These are phyloP conservation scores for Exophiala phaeomuriformis DNA, from an alignment of 2,329 filamentous ascomycete genomes.

Conservation along the genomic window DNA sequence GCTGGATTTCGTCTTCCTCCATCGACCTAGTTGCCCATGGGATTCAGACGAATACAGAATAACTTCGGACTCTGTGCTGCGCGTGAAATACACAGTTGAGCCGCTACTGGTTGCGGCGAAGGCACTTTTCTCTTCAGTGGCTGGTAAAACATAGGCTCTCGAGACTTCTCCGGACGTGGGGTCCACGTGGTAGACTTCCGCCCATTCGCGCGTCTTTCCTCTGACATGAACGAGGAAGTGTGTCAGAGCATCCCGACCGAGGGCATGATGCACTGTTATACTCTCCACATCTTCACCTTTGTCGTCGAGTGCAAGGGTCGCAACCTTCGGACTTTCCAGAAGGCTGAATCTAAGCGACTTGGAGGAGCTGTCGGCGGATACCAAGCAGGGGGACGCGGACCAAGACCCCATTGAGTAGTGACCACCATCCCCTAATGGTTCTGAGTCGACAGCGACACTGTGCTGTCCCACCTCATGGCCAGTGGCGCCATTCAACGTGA, in stretches of 20 bases:
- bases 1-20: constrained; percentile 50
- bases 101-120: constrained; percentile 72
- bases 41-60: constrained; percentile 68
- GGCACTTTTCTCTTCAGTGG: constrained; percentile 60
- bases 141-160: constrained; percentile 75
- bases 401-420: constrained; percentile 28
- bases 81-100: constrained; percentile 81
- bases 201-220: constrained; percentile 64
- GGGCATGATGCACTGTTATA: constrained; percentile 64
- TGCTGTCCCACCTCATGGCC: constrained; percentile 67
- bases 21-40: constrained; percentile 66
- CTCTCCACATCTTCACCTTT: constrained; percentile 45
- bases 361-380: constrained; percentile 39
- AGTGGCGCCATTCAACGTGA: constrained; percentile 62
- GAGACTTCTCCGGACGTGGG: constrained; percentile 59
- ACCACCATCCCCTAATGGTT: constrained; percentile 45
- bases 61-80: constrained; percentile 68
- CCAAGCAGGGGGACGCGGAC: constrained; percentile 37
- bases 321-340: constrained; percentile 38
- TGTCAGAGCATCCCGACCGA: constrained; percentile 60
- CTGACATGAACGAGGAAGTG: constrained; percentile 82
- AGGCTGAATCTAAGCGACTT: constrained; percentile 42
- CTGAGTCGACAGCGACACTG: constrained; percentile 63
- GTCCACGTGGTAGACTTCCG: constrained; percentile 78
- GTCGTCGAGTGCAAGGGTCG: constrained; percentile 34